These are phyloP conservation scores for Gamsiella multidivaricata DNA, from an alignment of 192 early-diverging fungal genomes.

Conservation along the genomic window DNA sequence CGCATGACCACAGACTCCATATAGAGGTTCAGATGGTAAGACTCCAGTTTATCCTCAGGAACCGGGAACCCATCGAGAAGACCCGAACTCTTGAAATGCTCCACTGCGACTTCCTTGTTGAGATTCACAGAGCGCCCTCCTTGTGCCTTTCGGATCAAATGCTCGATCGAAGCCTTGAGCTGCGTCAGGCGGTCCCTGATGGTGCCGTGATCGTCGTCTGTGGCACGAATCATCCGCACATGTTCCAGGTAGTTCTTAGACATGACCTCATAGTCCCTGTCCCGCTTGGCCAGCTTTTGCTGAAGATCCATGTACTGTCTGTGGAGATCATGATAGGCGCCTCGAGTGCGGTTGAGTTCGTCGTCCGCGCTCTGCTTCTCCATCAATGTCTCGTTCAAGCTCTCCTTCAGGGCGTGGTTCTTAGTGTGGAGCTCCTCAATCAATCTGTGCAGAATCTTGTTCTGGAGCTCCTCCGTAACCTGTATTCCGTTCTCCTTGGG, in stretches of 20 bases:
- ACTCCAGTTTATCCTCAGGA: conserved; percentile 38
- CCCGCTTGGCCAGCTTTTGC: conserved; percentile 32
- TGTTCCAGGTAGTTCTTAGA: conserved; percentile 53
- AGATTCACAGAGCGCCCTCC: conserved; percentile 47
- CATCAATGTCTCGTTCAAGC: conserved; percentile 8
- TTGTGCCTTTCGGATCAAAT: conserved; percentile 45
- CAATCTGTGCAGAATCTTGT: not conserved
- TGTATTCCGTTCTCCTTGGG: conserved; percentile 12
- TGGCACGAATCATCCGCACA: conserved; percentile 40
- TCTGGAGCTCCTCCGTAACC: not conserved
- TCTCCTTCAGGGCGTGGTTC: not conserved
- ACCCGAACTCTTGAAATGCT: conserved; percentile 37
- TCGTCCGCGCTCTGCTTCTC: conserved; percentile 26
- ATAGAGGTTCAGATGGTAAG: conserved; percentile 45
- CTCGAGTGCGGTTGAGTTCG: conserved; percentile 21
- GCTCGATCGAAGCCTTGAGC: conserved; percentile 50
- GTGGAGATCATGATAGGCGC: conserved; percentile 27
- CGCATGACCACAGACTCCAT: conserved; percentile 52
- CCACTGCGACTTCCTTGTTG: conserved; percentile 23
- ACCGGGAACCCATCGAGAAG: conserved; percentile 29
- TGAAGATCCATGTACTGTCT: conserved; percentile 27
- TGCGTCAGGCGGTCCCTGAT: conserved; percentile 44
- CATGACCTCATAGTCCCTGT: conserved; percentile 51
- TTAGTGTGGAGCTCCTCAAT: conserved; percentile 11
- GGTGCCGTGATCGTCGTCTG: conserved; percentile 49